Base-by-base conservation (phyloP, 352 stramenopile species). In the Elongisporangium senticosum region DNA sequence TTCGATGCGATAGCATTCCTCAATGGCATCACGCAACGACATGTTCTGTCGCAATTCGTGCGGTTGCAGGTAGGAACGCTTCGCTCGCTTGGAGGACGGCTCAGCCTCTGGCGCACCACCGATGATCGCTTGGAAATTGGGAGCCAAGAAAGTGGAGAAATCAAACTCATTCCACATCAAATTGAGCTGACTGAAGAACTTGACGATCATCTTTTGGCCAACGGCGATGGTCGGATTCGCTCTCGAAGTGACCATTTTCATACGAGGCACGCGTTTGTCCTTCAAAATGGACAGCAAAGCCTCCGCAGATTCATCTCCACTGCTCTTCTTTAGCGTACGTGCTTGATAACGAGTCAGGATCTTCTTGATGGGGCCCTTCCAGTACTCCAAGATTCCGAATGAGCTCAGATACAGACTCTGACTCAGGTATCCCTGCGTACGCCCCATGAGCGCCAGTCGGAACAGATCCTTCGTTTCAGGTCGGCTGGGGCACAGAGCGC, bases 121-220 rank as follows among this genome's bases (percentile, higher is more conserved):
- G 14, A 74, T 62, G 15, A 22, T 26, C 7, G 55, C 49, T 21
- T 73, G 55, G 43, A 87, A 90, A 1, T 80, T 69, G 13, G 79
- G 77, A 10, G 82, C 59, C 55, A 93, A 69, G 59, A 80, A 93
- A 5, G 77, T 68, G 21, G 83, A 64, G 55, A 93, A 76, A 54
- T 90, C 71, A 50, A 91, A 86, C 62, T 93, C 84, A 19, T 82
- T 75, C 83, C 84, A 95, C 17, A 85, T 78, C 51, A 89, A 67
- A 52, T 95, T 95, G 60, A 85, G 87, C 55, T 90, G 72, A 43
- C 86, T 95, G 61, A 90, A 93, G 26, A 91, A 91, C 59, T 95
- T 95, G 28, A 95, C 58, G 17, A 93, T 54, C 17, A 86, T 24
- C 20, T 62, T 68, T 33, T 78, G 74, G 17, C 77, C 79, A 20